Percentiles rank a stretch among this genome's conserved stretches.
Evolutionary conservation across 2,329 filamentous ascomycete species (phyloP).

Genomic region (Paramyrothecium roridum): DNA sequence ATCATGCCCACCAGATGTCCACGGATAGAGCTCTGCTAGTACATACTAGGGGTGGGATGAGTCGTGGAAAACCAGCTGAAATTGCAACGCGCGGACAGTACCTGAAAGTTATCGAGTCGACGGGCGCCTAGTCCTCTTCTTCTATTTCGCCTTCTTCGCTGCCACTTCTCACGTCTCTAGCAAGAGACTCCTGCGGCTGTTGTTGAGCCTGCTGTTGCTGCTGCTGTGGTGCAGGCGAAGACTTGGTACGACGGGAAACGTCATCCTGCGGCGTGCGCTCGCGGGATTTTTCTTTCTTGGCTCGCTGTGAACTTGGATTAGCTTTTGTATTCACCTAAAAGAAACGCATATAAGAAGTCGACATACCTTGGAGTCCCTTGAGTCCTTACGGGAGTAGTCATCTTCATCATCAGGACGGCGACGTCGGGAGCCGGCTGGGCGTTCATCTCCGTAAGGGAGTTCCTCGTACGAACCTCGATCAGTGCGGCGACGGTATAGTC

Average conservation of each 20-base stretch:
- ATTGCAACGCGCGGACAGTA: no score
- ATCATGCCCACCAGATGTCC: constrained; percentile 20
- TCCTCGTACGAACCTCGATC: constrained; percentile 80
- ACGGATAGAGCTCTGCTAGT: constrained; percentile 18
- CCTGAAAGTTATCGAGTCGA: no score
- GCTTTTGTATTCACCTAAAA: constrained; percentile 6
- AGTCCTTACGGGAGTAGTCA: constrained; percentile 61
- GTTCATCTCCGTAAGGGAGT: constrained; percentile 83
- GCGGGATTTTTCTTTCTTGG: constrained; percentile 55
- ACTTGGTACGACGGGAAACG: constrained; percentile 53
- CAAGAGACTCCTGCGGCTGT: constrained; percentile 13
- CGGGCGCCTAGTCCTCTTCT: constrained; percentile 54
- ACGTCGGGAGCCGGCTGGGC: constrained; percentile 64
- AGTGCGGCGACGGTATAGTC: constrained; percentile 75
- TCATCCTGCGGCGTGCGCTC: constrained; percentile 61
- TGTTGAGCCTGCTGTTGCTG: constrained; percentile 6
- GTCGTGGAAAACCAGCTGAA: background rate
- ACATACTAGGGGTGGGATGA: constrained; percentile 16
- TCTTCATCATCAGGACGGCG: constrained; percentile 77
- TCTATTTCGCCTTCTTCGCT: constrained; percentile 99
- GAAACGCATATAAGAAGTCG: background rate
- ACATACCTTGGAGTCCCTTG: constrained; percentile 65
- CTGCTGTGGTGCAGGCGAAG: constrained; percentile 36
- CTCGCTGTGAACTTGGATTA: constrained; percentile 42
- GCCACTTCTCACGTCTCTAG: constrained; percentile 60